These are phyloP conservation scores for Ceratobasidium sp. DNA, from an alignment of 1,284 basidiomycete species.

Conservation along the genomic window DNA sequence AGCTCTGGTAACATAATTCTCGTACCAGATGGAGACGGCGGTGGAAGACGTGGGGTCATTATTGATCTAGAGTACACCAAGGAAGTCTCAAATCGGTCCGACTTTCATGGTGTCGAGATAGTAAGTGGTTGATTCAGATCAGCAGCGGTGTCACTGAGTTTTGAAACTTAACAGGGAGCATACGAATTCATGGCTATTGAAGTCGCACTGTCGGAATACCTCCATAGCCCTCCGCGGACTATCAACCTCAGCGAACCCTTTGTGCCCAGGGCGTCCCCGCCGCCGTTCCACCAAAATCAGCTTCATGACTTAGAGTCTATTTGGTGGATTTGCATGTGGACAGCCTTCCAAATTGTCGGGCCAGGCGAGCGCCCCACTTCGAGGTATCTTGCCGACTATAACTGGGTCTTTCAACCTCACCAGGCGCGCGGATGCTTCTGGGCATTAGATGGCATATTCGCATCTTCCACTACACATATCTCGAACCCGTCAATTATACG, in stretches of 20 bases:
- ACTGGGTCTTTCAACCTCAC: not conserved
- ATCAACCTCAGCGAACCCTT: not conserved
- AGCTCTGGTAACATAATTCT: slow-evolving; percentile 41
- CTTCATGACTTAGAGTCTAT: slow-evolving; percentile 33
- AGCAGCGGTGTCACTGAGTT: not conserved
- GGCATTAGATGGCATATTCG: not conserved
- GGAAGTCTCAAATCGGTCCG: not conserved
- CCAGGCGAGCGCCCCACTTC: not conserved
- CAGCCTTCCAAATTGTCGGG: not conserved
- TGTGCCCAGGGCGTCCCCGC: not conserved
- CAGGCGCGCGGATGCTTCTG: slow-evolving; percentile 2
- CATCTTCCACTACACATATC: not conserved
- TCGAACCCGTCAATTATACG: not conserved
- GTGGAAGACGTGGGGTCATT: slow-evolving; percentile 14
- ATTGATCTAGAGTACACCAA: slow-evolving; percentile 27
- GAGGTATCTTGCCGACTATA: not conserved
- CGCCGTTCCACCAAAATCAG: slow-evolving; percentile 3
- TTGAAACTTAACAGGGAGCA: slow-evolving; percentile 6
- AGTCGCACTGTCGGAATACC: not conserved
- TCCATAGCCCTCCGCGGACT: not conserved
- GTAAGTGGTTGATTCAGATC: not conserved
- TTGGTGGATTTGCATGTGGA: slow-evolving; percentile 25
- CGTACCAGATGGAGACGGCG: not conserved
- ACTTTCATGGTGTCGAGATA: slow-evolving; percentile 9
- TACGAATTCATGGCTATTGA: slow-evolving; percentile 20